phyloP scores from a whole-genome alignment of 805 yeast species.

The Hanseniaspora pseudoguilliermondii region DNA sequence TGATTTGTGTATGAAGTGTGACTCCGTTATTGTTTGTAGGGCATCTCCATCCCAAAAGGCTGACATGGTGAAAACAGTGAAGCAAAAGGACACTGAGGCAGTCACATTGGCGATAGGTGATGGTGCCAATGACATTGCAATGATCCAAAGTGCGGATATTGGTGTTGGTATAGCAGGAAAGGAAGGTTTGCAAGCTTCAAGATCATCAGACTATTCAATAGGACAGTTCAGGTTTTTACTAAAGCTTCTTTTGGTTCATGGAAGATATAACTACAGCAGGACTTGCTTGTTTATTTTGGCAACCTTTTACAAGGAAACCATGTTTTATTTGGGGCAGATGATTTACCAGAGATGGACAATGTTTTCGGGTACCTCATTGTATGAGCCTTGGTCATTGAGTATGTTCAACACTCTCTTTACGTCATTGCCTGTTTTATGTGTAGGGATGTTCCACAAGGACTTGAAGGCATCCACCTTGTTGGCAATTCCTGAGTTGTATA shows the following conservation, averaged over 20 bases:
- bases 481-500: slow-evolving; percentile 83
- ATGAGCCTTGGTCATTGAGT: slow-evolving; percentile 91
- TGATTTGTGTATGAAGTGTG: slow-evolving; percentile 74
- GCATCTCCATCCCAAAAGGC: slow-evolving; percentile 98
- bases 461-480: slow-evolving; percentile 73
- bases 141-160: slow-evolving; percentile 97
- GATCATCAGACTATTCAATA: slow-evolving; percentile 87
- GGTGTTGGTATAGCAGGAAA: slow-evolving; percentile 96
- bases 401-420: slow-evolving; percentile 96
- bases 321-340: slow-evolving; percentile 81
- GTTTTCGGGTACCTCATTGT: slow-evolving; percentile 85
- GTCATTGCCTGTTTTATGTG: slow-evolving; percentile 74
- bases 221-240: slow-evolving; percentile 82
- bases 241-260: slow-evolving; percentile 81
- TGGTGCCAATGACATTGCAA: slow-evolving; percentile 97
- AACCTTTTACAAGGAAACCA: slow-evolving; percentile 86
- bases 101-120: slow-evolving; percentile 96
- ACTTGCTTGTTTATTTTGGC: slow-evolving; percentile 84
- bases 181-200: slow-evolving; percentile 93
- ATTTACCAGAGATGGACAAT: slow-evolving; percentile 74
- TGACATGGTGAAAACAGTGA: slow-evolving; percentile 66
- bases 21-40: slow-evolving; percentile 87
- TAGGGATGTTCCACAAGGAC: slow-evolving; percentile 94
- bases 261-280: slow-evolving; percentile 86
- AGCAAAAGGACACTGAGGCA: slow-evolving; percentile 49